Percentiles rank a stretch among this genome's conserved stretches.
phyloP scores from a whole-genome alignment of 83 land plant genomes.

The Picea abies region DNA sequence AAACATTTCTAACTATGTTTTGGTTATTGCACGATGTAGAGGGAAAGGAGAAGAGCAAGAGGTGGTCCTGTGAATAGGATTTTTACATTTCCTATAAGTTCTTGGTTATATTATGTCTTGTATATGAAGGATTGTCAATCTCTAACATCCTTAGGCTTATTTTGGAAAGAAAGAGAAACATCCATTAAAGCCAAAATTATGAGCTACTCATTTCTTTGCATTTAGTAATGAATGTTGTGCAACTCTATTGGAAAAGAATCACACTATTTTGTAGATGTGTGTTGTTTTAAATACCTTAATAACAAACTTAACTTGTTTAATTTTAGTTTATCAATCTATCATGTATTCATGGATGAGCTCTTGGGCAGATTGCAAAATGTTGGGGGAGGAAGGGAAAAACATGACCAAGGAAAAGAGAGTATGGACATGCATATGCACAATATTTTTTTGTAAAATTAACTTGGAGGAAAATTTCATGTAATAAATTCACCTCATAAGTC shows the following conservation, averaged over 20 bases:
- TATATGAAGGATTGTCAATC: too few species aligned
- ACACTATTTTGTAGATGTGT: conserved; percentile 57
- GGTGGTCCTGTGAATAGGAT: too few species aligned
- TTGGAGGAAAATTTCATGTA: background rate
- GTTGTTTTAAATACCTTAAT: background rate
- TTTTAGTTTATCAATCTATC: background rate
- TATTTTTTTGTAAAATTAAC: background rate
- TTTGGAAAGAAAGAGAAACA: too few species aligned
- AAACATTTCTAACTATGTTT: too few species aligned
- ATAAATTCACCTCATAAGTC: background rate
- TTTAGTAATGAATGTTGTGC: conserved; percentile 70
- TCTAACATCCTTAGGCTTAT: too few species aligned
- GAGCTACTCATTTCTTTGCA: background rate
- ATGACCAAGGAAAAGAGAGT: conserved; percentile 61
- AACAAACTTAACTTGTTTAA: background rate
- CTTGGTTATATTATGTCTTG: too few species aligned
- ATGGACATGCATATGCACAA: conserved; percentile 50
- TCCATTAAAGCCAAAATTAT: too few species aligned
- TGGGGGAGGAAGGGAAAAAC: conserved; percentile 84
- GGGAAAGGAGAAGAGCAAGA: too few species aligned
- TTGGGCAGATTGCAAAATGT: conserved; percentile 61
- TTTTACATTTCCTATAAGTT: too few species aligned
- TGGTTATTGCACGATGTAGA: too few species aligned
- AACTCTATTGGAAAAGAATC: conserved; percentile 49
- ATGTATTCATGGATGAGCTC: background rate